Conservation (phyloP, 371 early-diverging fungal species). For the Mucor saturninus region DNA sequence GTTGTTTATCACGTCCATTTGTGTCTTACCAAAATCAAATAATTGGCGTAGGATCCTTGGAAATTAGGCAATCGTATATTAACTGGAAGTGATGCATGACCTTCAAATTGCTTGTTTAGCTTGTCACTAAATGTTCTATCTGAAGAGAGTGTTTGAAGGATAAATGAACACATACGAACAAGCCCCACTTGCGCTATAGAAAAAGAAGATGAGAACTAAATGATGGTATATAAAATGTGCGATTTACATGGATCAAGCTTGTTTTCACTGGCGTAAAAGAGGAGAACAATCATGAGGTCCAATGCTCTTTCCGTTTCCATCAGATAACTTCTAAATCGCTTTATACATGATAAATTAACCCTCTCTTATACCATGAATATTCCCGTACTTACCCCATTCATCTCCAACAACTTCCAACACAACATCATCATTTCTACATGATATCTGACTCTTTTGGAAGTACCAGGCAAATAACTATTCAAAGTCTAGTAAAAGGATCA, state of each 20-base stretch:
- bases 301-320: slow-evolving; percentile 76
- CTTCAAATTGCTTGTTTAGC: slow-evolving; percentile 79
- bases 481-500: slow-evolving; percentile 47
- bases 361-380: background rate
- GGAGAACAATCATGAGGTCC: slow-evolving; percentile 65
- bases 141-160: slow-evolving; percentile 83
- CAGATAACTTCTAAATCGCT: slow-evolving; percentile 73
- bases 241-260: slow-evolving; percentile 64
- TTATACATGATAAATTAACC: background rate
- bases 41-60: slow-evolving; percentile 85
- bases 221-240: background rate
- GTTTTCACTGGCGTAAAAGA: slow-evolving; percentile 70
- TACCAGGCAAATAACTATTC: slow-evolving; percentile 74
- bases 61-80: slow-evolving; percentile 74
- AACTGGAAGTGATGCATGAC: slow-evolving; percentile 67
- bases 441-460: slow-evolving; percentile 61
- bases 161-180: slow-evolving; percentile 79
- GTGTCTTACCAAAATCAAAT: slow-evolving; percentile 65
- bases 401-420: slow-evolving; percentile 75
- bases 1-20: background rate
- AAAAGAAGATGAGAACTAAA: background rate
- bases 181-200: slow-evolving; percentile 71
- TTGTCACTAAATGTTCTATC: slow-evolving; percentile 80
- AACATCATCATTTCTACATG: slow-evolving; percentile 73
- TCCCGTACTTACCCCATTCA: slow-evolving; percentile 60